Evolutionary conservation across 1,284 basidiomycete species (phyloP).

Genomic region (Ceratobasidium sp.): DNA sequence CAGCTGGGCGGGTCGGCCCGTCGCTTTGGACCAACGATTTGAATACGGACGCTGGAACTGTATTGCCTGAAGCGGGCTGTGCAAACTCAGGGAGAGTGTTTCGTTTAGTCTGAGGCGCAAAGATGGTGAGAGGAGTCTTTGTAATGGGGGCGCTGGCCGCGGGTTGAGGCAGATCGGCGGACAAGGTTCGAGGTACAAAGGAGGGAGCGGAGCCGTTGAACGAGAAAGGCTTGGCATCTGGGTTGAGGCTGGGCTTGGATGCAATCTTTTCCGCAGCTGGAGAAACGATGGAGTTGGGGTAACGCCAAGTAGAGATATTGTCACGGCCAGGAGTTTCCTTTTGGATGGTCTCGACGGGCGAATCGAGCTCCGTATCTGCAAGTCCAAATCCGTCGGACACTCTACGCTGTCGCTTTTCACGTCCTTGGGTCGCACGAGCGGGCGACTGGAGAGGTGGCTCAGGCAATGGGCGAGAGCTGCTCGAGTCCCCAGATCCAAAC

Average conservation of each 20-base stretch:
- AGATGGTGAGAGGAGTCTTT: slow-evolving; percentile 37
- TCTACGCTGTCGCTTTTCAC: slow-evolving; percentile 77
- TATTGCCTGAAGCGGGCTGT: slow-evolving; percentile 74
- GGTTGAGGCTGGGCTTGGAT: slow-evolving; percentile 53
- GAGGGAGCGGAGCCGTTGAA: slow-evolving; percentile 62
- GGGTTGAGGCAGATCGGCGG: slow-evolving; percentile 3
- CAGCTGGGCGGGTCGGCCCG: slow-evolving; percentile 71
- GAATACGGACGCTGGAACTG: slow-evolving; percentile 83
- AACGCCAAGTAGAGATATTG: slow-evolving; percentile 36
- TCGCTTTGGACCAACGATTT: slow-evolving; percentile 75
- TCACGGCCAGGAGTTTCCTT: slow-evolving; percentile 35
- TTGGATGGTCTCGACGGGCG: slow-evolving; percentile 28
- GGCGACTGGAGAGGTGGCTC: slow-evolving; percentile 51
- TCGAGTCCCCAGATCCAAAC: slow-evolving; percentile 55
- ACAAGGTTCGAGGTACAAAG: slow-evolving; percentile 26
- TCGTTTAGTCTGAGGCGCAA: slow-evolving; percentile 52
- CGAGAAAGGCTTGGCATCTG: slow-evolving; percentile 68
- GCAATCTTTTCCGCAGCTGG: not conserved
- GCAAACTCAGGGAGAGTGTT: slow-evolving; percentile 84
- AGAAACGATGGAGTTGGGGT: slow-evolving; percentile 4
- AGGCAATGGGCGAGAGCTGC: slow-evolving; percentile 55
- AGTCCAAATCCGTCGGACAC: slow-evolving; percentile 55
- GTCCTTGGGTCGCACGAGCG: slow-evolving; percentile 64
- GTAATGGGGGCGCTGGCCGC: slow-evolving; percentile 18
- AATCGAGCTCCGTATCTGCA: slow-evolving; percentile 44